Evolutionary conservation across 108 stramenopile species (phyloP).

Genomic region (Pseudonitzschia delicatissima): DNA sequence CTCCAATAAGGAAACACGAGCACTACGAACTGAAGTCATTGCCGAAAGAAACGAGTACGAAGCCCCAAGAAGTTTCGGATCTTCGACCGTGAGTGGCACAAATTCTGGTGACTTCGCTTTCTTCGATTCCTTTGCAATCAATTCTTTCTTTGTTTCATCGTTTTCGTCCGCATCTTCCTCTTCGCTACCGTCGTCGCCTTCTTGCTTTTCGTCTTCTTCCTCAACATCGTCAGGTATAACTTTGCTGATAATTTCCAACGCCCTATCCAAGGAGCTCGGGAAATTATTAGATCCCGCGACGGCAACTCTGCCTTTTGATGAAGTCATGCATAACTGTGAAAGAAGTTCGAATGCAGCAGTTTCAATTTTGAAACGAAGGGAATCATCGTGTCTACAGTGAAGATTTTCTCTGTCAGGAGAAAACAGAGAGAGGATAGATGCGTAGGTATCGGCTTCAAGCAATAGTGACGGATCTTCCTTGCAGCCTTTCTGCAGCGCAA

Average conservation of each 20-base stretch:
- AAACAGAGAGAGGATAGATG: conserved; percentile 55
- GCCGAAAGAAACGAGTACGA: conserved; percentile 35
- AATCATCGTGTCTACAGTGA: conserved; percentile 28
- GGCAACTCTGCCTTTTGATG: conserved; percentile 37
- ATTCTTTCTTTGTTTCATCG: not conserved
- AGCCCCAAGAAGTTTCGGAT: conserved; percentile 20
- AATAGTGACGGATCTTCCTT: conserved; percentile 51
- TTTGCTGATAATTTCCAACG: conserved; percentile 25
- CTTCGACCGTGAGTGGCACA: conserved; percentile 23
- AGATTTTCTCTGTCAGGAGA: conserved; percentile 21
- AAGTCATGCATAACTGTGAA: conserved; percentile 32
- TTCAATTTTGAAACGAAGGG: conserved; percentile 24
- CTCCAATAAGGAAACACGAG: conserved; percentile 12
- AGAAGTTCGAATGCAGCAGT: conserved; percentile 36
- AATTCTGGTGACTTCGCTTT: conserved; percentile 13
- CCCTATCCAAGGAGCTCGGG: conserved; percentile 27
- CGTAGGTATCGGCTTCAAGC: conserved; percentile 60
- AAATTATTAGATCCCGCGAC: conserved; percentile 28
- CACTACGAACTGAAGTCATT: conserved; percentile 20
- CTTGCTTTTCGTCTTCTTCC: conserved; percentile 12
- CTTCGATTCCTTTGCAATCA: not conserved
- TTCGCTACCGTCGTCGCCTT: conserved; percentile 7
- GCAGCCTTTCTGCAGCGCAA: conserved; percentile 62
- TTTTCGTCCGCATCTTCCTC: conserved; percentile 17
- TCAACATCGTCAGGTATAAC: not conserved